Conservation (phyloP, 2,329 filamentous ascomycete genomes). For the Didymella exigua region DNA sequence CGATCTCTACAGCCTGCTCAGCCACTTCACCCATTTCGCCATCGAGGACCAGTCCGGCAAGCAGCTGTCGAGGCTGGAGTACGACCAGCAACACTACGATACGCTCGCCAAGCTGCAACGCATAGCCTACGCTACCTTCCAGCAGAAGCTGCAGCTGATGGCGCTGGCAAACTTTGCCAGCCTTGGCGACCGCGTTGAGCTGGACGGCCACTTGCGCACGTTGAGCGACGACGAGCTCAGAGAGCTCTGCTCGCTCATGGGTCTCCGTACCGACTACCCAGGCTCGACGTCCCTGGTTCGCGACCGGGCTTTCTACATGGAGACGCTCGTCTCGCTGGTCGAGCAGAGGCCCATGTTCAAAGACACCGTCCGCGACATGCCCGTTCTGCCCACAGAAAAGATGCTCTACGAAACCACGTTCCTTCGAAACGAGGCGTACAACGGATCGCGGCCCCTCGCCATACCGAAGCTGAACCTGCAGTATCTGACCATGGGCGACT, state of each 20-base stretch:
- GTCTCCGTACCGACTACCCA: slow-evolving; percentile 84
- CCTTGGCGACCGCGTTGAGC: slow-evolving; percentile 78
- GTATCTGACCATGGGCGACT: slow-evolving; percentile 93
- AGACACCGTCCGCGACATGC: slow-evolving; percentile 72
- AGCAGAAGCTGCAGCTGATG: slow-evolving; percentile 86
- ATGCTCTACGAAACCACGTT: slow-evolving; percentile 79
- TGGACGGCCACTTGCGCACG: slow-evolving; percentile 74
- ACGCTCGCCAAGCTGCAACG: slow-evolving; percentile 80
- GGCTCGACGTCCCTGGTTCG: slow-evolving; percentile 67
- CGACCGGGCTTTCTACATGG: slow-evolving; percentile 69
- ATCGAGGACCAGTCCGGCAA: slow-evolving; percentile 89
- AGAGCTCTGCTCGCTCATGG: slow-evolving; percentile 71
- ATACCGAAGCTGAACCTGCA: slow-evolving; percentile 95
- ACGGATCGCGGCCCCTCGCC: slow-evolving; percentile 84
- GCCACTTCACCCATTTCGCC: slow-evolving; percentile 85
- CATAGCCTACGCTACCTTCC: slow-evolving; percentile 76
- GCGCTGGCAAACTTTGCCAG: slow-evolving; percentile 91
- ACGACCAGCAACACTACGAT: slow-evolving; percentile 80
- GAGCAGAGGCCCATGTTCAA: slow-evolving; percentile 83
- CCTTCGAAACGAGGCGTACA: slow-evolving; percentile 81
- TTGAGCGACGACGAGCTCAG: slow-evolving; percentile 77
- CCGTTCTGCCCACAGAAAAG: slow-evolving; percentile 82
- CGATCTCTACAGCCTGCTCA: slow-evolving; percentile 79
- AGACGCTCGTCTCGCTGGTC: slow-evolving; percentile 75
- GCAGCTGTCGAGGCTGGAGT: slow-evolving; percentile 72